These are phyloP conservation scores for Xylaria castorea DNA, from an alignment of 495 filamentous ascomycete species.

Conservation along the genomic window DNA sequence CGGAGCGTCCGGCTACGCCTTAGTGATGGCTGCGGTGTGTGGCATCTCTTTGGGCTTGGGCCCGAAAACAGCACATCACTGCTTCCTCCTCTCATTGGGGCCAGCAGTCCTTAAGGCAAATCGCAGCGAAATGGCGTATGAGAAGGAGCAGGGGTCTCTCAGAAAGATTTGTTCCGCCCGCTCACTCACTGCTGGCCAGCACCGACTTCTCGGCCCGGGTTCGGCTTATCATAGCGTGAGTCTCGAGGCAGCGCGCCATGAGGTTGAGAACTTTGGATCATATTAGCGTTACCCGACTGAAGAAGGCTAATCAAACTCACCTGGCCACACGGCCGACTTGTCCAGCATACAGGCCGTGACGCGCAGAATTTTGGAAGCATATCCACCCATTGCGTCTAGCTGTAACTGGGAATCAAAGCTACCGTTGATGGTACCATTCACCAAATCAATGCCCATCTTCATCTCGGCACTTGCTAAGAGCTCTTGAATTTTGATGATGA, in stretches of 20 bases:
- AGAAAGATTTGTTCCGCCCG: not conserved
- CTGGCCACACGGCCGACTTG: conserved; percentile 89
- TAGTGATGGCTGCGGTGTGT: not conserved
- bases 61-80: not conserved
- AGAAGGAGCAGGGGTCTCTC: not conserved
- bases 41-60: not conserved
- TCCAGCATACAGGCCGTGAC: conserved; percentile 91
- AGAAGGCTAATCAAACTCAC: conserved; percentile 56
- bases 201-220: conserved; percentile 71
- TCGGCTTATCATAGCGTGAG: conserved; percentile 81
- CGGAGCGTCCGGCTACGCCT: not conserved
- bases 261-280: conserved; percentile 72
- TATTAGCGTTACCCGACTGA: conserved; percentile 13
- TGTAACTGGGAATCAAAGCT: conserved; percentile 59
- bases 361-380: conserved; percentile 83
- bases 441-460: conserved; percentile 71
- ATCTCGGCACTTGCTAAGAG: conserved; percentile 78
- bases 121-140: conserved; percentile 1
- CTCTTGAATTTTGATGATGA: conserved; percentile 83
- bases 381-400: conserved; percentile 70
- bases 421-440: conserved; percentile 50
- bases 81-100: not conserved
- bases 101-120: conserved; percentile 19
- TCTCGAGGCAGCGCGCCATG: conserved; percentile 86
- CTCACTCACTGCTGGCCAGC: conserved; percentile 42